phyloP scores from a whole-genome alignment of 2,329 filamentous ascomycete genomes.

The Emergomyces pasteurianus region DNA sequence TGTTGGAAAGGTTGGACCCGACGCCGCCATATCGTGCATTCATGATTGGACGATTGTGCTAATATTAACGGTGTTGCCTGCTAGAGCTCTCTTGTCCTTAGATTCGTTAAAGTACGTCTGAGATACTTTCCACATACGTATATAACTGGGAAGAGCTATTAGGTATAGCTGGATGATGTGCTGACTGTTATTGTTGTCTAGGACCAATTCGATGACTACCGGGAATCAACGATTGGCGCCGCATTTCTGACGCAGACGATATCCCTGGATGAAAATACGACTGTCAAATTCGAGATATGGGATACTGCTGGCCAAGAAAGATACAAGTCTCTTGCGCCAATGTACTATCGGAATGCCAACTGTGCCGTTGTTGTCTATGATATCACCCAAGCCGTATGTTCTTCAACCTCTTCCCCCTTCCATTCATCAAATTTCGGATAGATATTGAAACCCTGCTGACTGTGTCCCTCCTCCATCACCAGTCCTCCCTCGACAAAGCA shows the following conservation, averaged over 20 bases:
- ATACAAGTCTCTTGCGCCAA: conserved; percentile 96
- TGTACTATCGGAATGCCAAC: conserved; percentile 99
- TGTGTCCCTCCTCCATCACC: conserved; percentile 43
- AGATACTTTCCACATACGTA: background rate
- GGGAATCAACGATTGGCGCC: conserved; percentile 95
- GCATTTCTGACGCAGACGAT: conserved; percentile 99
- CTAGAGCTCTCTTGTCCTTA: conserved; percentile 90
- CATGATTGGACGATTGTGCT: background rate
- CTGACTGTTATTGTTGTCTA: conserved; percentile 25
- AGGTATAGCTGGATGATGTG: background rate
- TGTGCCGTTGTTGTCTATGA: conserved; percentile 98
- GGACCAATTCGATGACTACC: conserved; percentile 99
- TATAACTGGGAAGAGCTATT: background rate
- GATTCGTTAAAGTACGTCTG: conserved; percentile 80
- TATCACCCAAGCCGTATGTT: conserved; percentile 89
- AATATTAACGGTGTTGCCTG: conserved; percentile 18
- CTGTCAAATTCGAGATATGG: conserved; percentile 99
- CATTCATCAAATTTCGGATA: background rate
- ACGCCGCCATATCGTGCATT: background rate
- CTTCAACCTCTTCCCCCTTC: background rate
- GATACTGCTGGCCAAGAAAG: conserved; percentile 96
- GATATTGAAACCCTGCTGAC: background rate
- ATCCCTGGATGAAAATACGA: conserved; percentile 93
- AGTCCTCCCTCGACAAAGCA: conserved; percentile 97
- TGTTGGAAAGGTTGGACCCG: conserved; percentile 71